Base-by-base conservation (phyloP, 148 eudicot genomes). In the Oxyria digyna region DNA sequence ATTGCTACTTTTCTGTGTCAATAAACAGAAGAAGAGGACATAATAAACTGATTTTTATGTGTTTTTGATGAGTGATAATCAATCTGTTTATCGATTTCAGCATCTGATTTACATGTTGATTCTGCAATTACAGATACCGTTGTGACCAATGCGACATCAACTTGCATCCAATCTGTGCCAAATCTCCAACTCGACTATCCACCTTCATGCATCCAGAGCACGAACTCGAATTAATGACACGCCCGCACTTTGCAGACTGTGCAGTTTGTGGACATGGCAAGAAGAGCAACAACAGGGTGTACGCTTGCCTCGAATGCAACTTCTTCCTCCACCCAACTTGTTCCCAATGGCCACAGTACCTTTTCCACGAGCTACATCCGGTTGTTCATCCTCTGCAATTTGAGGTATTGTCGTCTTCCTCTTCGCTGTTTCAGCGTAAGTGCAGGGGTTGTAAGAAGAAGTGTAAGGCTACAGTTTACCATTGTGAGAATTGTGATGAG, bases 181-280 rank as follows among this genome's bases (percentile, higher is more conserved):
- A 43, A 70, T 35, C 71, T 42, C 80, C 77, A 18, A 77, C 77
- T 32, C 73, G 74, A 62, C 68, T 77, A 17, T 33, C 15, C 67
- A 41, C 77, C 33, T 35, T 62, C 72, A 17, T 73, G 65, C 77
- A 73, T 64, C 80, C 75, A 11, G 52, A 69, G 20, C 80, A 77
- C 35, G 80, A 77, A 42, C 74, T 77, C 1, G 77, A 74, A 20
- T 74, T 77, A 9, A 77, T 57, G 0, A 57, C 64, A 24, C 33
- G 64, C 8, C 64, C 64, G 4, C 64, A 57, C 18, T 57, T 57
- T 29, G 64, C 35, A 13, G 35, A 57, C 64, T 57, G 64, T 57
- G 33, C 64, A 27, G n/a, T 3, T 8, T 57, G 64, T 13, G 64
- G 64, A 15, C 64, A 57, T 14, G 64, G 64, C 17, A 29, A 29